phyloP scores from a whole-genome alignment of 2,329 filamentous ascomycete species.

The Chaetomiaceae sp. region DNA sequence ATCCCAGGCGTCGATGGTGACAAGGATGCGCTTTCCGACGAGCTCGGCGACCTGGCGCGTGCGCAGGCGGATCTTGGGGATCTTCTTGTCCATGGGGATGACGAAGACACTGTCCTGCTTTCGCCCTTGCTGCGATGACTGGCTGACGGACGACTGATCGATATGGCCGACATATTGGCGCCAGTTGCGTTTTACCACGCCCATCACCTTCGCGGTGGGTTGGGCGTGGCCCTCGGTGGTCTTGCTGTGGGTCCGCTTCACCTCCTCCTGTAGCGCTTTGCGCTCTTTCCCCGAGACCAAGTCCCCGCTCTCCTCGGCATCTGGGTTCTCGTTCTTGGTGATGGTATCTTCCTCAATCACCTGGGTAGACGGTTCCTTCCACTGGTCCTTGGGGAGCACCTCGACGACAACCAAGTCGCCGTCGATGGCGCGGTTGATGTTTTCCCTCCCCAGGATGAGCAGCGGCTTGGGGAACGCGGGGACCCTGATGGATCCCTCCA shows the following conservation, averaged over 20 bases:
- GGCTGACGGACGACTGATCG: conserved; percentile 76
- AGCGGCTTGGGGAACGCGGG: conserved; percentile 85
- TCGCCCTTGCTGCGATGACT: conserved; percentile 67
- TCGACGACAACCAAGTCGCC: conserved; percentile 93
- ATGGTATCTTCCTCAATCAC: conserved; percentile 91
- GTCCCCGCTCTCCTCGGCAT: conserved; percentile 68
- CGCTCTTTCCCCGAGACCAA: conserved; percentile 87
- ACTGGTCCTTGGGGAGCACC: conserved; percentile 87
- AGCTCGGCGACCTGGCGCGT: conserved; percentile 87
- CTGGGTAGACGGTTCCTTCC: conserved; percentile 93
- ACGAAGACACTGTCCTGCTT: conserved; percentile 92
- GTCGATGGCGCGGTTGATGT: conserved; percentile 90
- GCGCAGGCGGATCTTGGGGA: conserved; percentile 90
- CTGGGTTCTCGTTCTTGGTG: conserved; percentile 90
- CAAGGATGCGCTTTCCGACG: conserved; percentile 83
- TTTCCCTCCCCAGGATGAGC: conserved; percentile 84
- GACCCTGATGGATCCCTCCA: conserved; percentile 88
- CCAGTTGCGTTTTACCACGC: conserved; percentile 94
- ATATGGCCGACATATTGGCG: conserved; percentile 96
- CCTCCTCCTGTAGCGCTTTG: conserved; percentile 84
- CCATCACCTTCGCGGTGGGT: conserved; percentile 87
- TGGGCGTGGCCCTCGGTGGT: conserved; percentile 72
- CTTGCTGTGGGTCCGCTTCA: conserved; percentile 76
- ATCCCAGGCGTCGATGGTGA: conserved; percentile 94
- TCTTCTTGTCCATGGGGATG: conserved; percentile 95